Percentiles rank a stretch among this genome's conserved stretches.
These are phyloP conservation scores for Polyplosphaeria fusca DNA, from an alignment of 495 filamentous ascomycete species.

Conservation along the genomic window DNA sequence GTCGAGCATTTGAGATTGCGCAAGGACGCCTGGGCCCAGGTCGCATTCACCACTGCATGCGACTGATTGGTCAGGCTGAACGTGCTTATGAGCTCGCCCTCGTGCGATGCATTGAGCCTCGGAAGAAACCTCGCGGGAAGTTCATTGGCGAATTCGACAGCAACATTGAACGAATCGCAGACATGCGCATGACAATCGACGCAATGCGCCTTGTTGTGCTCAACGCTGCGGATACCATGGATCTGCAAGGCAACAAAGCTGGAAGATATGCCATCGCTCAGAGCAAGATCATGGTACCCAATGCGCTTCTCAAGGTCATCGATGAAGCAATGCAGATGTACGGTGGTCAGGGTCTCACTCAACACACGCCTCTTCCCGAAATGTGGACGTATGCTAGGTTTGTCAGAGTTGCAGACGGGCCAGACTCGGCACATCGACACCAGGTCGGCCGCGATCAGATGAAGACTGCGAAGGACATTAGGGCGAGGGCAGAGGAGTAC, in stretches of 20 bases:
- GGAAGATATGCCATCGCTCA: slow-evolving; percentile 44
- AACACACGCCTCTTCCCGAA: slow-evolving; percentile 44
- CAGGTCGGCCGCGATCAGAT: slow-evolving; percentile 45
- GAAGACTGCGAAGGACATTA: slow-evolving; percentile 40
- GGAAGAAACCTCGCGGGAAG: slow-evolving; percentile 43
- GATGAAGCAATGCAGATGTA: slow-evolving; percentile 47
- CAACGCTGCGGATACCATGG: slow-evolving; percentile 45
- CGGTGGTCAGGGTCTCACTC: slow-evolving; percentile 44
- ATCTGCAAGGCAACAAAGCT: slow-evolving; percentile 42
- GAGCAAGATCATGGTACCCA: slow-evolving; percentile 44
- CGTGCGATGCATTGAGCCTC: slow-evolving; percentile 38
- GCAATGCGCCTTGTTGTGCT: slow-evolving; percentile 40
- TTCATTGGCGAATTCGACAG: slow-evolving; percentile 45
- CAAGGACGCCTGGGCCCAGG: slow-evolving; percentile 46
- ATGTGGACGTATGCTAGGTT: slow-evolving; percentile 46
- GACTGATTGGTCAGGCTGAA: slow-evolving; percentile 44
- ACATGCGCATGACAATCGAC: slow-evolving; percentile 44
- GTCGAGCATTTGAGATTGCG: slow-evolving; percentile 47
- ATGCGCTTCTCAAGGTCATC: slow-evolving; percentile 40
- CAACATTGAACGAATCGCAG: slow-evolving; percentile 45
- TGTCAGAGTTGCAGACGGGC: slow-evolving; percentile 45
- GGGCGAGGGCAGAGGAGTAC: slow-evolving; percentile 40
- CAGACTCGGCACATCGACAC: slow-evolving; percentile 45
- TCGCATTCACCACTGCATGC: slow-evolving; percentile 47
- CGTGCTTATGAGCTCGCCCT: slow-evolving; percentile 44